A percentile compares a stretch with the other conserved stretches of the same genome.
phyloP scores from a whole-genome alignment of 192 early-diverging fungal species.

The Coemansia nantahalensis region DNA sequence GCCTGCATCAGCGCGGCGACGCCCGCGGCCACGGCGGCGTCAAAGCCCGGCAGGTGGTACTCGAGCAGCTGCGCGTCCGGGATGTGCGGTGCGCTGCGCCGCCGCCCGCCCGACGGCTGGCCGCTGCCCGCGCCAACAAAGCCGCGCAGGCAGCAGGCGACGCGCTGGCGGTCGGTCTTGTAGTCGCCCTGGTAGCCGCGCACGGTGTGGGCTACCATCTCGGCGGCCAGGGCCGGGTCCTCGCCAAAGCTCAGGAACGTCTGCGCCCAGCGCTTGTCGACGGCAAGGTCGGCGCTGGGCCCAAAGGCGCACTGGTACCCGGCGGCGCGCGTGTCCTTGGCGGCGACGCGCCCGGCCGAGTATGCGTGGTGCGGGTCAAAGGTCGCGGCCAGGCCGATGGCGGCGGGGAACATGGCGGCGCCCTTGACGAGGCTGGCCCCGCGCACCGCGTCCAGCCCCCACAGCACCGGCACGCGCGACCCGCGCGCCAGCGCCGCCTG shows the following conservation, averaged over 20 bases:
- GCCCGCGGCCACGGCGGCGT: conserved; percentile 56
- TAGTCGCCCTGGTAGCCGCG: conserved; percentile 64
- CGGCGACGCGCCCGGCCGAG: conserved; percentile 55
- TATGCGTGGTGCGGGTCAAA: conserved; percentile 59
- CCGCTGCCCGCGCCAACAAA: conserved; percentile 53
- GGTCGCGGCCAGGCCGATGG: conserved; percentile 56
- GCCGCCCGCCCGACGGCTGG: not conserved
- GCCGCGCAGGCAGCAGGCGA: conserved; percentile 59
- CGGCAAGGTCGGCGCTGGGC: conserved; percentile 55
- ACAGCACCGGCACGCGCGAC: conserved; percentile 57
- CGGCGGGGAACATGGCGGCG: conserved; percentile 58
- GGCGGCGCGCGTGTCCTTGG: conserved; percentile 59
- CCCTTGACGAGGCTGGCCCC: conserved; percentile 58
- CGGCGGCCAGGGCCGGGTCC: conserved; percentile 53
- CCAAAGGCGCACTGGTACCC: conserved; percentile 58
- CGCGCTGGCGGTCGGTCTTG: conserved; percentile 57
- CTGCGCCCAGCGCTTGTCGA: conserved; percentile 53
- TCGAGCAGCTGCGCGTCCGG: conserved; percentile 49
- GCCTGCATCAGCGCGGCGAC: conserved; percentile 59
- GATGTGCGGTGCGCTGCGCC: not conserved
- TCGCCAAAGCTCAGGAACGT: conserved; percentile 52
- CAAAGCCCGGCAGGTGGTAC: conserved; percentile 60
- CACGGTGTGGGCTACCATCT: conserved; percentile 55
- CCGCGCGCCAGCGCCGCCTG: conserved; percentile 50
- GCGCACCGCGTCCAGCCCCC: conserved; percentile 58